A percentile compares a stretch with the other conserved stretches of the same genome.
Evolutionary conservation across 352 stramenopile species (phyloP).

Genomic region (Globisporangium alternatum): DNA sequence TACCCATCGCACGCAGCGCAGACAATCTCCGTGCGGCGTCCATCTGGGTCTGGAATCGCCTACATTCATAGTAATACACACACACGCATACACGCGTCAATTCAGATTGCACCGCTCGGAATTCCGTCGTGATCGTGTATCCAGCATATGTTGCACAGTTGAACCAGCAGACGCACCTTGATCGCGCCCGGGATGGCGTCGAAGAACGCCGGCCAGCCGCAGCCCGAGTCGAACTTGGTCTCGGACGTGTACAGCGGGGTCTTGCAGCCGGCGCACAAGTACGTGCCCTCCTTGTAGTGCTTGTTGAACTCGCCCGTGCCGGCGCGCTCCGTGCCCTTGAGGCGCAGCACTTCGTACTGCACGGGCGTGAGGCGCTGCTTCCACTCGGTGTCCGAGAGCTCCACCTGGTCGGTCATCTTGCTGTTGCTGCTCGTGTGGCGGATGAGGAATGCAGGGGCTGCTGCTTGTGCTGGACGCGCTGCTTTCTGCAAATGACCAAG

Average conservation of each 20-base stretch:
- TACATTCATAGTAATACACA: slow-evolving; percentile 16
- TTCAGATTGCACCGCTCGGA: not conserved
- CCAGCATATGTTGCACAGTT: not conserved
- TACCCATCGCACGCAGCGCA: slow-evolving; percentile 86
- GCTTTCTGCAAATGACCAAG: slow-evolving; percentile 10
- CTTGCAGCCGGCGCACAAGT: slow-evolving; percentile 87
- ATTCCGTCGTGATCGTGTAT: not conserved
- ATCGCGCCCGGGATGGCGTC: slow-evolving; percentile 87
- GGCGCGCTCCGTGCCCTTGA: slow-evolving; percentile 89
- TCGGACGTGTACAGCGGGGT: slow-evolving; percentile 84
- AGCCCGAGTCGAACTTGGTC: slow-evolving; percentile 90
- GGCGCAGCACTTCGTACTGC: slow-evolving; percentile 86
- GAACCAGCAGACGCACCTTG: slow-evolving; percentile 37
- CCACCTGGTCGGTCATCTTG: slow-evolving; percentile 48
- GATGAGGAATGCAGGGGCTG: not conserved
- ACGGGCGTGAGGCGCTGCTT: slow-evolving; percentile 69
- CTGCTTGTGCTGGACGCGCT: not conserved
- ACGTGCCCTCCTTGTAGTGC: slow-evolving; percentile 79
- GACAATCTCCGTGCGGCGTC: slow-evolving; percentile 83
- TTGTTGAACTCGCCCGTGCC: slow-evolving; percentile 90
- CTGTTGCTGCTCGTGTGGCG: slow-evolving; percentile 6
- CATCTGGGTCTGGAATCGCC: slow-evolving; percentile 67
- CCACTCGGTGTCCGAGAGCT: slow-evolving; percentile 79
- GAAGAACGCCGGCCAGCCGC: slow-evolving; percentile 90
- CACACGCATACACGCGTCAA: not conserved